These are phyloP conservation scores for Oryza rufipogon DNA, from an alignment of 176 grass and related monocot genomes.

Conservation along the genomic window DNA sequence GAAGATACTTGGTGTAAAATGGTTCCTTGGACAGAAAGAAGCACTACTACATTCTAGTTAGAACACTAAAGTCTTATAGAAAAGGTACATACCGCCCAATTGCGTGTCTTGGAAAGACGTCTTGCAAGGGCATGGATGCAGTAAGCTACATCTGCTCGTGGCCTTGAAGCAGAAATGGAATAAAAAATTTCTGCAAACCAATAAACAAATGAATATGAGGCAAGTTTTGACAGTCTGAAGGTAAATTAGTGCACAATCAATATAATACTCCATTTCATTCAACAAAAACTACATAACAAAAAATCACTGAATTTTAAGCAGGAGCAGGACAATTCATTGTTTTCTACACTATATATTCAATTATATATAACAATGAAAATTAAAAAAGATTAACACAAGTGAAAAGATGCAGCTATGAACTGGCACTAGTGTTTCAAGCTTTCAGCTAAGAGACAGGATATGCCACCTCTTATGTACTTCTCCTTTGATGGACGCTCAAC, in stretches of 20 bases:
- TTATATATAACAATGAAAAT: background rate
- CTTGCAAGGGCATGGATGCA: slow-evolving; percentile 99
- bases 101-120: slow-evolving; percentile 91
- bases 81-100: slow-evolving; percentile 78
- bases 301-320: background rate
- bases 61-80: background rate
- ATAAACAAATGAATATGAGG: slow-evolving; percentile 10
- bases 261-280: background rate
- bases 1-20: background rate
- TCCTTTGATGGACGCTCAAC: slow-evolving; percentile 85
- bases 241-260: background rate
- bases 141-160: slow-evolving; percentile 96
- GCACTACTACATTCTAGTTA: background rate
- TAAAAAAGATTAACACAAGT: background rate
- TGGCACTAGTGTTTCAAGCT: background rate
- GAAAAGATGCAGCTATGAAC: background rate
- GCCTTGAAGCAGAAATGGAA: slow-evolving; percentile 96
- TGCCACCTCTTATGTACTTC: slow-evolving; percentile 90
- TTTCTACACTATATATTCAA: background rate
- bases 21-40: background rate
- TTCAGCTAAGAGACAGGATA: slow-evolving; percentile 6
- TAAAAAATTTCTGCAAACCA: slow-evolving; percentile 88
- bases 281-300: background rate
- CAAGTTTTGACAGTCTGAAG: background rate
- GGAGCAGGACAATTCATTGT: background rate